phyloP scores from a whole-genome alignment of 805 yeast species.

The Myxozyma sirexii region DNA sequence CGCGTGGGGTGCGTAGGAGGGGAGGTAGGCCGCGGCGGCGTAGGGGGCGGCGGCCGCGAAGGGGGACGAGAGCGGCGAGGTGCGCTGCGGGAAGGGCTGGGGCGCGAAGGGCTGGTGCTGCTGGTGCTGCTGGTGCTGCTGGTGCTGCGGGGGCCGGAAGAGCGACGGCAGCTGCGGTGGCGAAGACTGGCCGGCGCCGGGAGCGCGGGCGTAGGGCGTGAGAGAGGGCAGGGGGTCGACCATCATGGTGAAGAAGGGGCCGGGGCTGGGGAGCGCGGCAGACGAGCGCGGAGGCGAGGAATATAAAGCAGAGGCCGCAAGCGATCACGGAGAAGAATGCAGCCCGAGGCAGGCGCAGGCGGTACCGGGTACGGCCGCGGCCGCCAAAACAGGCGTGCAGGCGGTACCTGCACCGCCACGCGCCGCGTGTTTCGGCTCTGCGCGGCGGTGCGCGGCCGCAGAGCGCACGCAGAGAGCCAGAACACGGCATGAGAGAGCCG shows the following conservation, averaged over 20 bases:
- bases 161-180: conserved; percentile 14
- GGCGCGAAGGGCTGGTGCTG: background rate
- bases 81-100: background rate
- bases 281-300: background rate
- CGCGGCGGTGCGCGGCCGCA: too few relatives aligned
- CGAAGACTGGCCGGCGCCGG: conserved; percentile 6
- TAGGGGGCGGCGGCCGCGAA: conserved; percentile 8
- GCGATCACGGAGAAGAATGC: conserved; percentile 1
- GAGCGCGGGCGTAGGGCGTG: conserved; percentile 2
- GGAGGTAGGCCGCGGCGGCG: conserved; percentile 15
- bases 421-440: conserved; percentile 2
- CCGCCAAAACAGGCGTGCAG: background rate
- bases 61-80: conserved; percentile 7
- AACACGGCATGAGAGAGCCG: too few relatives aligned
- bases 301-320: background rate
- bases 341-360: conserved; percentile 5
- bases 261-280: conserved; percentile 1
- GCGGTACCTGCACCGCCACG: conserved; percentile 14
- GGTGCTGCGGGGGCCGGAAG: conserved; percentile 15
- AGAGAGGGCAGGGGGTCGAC: conserved; percentile 25
- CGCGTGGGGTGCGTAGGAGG: conserved; percentile 7
- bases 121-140: conserved; percentile 6
- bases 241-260: conserved; percentile 16
- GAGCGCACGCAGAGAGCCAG: too few relatives aligned
- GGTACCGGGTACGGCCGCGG: conserved; percentile 11